Base-by-base conservation (phyloP, 2,329 filamentous ascomycete species). In the Ceratocystis ficicola region DNA sequence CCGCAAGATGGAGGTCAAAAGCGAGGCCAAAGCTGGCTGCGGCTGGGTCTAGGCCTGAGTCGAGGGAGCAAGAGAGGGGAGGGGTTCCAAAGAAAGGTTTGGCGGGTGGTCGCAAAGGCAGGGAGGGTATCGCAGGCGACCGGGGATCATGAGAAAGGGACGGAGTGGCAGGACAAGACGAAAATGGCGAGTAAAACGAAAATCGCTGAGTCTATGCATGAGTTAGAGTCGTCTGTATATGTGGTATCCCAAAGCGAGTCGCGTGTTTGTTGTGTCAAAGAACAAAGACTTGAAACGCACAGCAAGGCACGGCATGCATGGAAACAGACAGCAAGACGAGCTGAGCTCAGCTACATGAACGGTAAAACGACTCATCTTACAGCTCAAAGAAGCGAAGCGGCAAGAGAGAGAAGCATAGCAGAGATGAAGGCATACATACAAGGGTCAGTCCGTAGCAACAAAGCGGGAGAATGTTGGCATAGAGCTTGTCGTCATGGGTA, bases 231-330 rank as follows among this genome's bases (percentile, higher is more conserved):
- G 25, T 25, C 8, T 30, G 52, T 32, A 32, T 1, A 32, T 57
- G 28, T 25, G 50, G 8, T 57, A 12, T 57, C 8, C 4, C 17
- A 32, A 17, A 32, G 52, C 15, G 25, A 12, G 7, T 57, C 12
- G 52, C 52, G 52, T 30, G 25, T 30, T 30, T 57, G 52, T 28
- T 57, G 52, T 28, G 52, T 57, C 52, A 57, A 57, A 57, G 52
- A 15, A 30, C 25, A n/a, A 32, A n/a, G 30, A 28, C 25, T 28
- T 57, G 52, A 57, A 57, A 57, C 52, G 52, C 52, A 57, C 52
- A 41, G 36, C 36, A 41, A 41, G 36, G 36, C 36, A 41, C 36
- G 12, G 36, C 36, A 30, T 30, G 52, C 52, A 57, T 57, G 10
- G 8, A n/a, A 3, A 57, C 22, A 30, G 25, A 55, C 20, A 55